Conservation (phyloP, 345 rosid species). For the Citrus unshiu region DNA sequence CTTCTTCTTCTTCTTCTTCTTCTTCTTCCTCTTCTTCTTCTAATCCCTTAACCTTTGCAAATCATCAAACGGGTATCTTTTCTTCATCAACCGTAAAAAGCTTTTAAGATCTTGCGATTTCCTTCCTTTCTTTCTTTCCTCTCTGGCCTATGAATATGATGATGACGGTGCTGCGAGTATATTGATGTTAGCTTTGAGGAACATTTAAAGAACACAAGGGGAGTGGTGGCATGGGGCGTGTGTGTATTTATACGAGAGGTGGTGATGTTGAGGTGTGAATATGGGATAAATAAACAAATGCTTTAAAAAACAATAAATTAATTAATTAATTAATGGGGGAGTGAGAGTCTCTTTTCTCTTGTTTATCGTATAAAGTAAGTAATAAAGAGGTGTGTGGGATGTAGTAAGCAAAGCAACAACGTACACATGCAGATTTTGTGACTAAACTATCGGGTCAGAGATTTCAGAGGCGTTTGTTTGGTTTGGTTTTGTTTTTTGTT, state of each 20-base stretch:
- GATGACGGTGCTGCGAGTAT: too few species aligned
- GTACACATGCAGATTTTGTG: constrained; percentile 92
- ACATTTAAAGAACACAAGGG: background rate
- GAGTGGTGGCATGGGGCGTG: constrained; percentile 1
- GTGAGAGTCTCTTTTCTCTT: background rate
- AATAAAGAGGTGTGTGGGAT: constrained; percentile 15
- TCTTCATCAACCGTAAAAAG: background rate
- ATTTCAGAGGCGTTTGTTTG: constrained; percentile 44
- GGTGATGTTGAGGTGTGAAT: constrained; percentile 15
- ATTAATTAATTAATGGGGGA: background rate
- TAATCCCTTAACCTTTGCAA: background rate
- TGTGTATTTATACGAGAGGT: constrained; percentile 18
- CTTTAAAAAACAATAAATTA: background rate
- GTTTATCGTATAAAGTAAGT: background rate
- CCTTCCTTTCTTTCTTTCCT: background rate
- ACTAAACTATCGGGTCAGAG: constrained; percentile 90
- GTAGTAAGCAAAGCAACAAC: constrained; percentile 45
- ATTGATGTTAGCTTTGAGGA: background rate
- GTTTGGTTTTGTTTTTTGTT: background rate
- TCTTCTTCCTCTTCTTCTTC: background rate
- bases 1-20: background rate
- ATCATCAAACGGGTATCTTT: background rate
- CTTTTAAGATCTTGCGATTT: background rate
- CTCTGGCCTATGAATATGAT: too few species aligned
- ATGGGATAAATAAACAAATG: background rate